Percentiles rank a stretch among this genome's conserved stretches.
Evolutionary conservation across 371 early-diverging fungal genomes (phyloP).

Genomic region (Syncephalis plumigaleata): DNA sequence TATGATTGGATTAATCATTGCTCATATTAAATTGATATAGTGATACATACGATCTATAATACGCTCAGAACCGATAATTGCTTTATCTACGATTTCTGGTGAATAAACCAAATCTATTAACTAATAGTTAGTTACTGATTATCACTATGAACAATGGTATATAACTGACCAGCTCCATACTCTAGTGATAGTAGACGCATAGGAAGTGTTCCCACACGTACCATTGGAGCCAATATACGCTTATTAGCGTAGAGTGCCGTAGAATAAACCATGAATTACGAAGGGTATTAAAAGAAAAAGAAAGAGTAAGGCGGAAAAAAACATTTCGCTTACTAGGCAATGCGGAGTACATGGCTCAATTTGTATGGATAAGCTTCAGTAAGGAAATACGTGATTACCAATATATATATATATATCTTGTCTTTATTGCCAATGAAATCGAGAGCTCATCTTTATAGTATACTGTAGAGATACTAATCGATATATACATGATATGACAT

Average conservation of each 20-base stretch:
- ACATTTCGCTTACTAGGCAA: too few species aligned
- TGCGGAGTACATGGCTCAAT: too few species aligned
- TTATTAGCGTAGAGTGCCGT: conserved; percentile 6
- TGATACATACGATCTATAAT: conserved; percentile 37
- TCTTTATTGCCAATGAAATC: too few species aligned
- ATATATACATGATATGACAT: too few species aligned
- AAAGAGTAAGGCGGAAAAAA: not conserved
- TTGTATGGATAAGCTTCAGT: too few species aligned
- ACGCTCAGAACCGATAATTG: conserved; percentile 65
- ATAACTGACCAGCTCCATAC: conserved; percentile 75
- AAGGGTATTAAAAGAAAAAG: not conserved
- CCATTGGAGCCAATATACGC: conserved; percentile 12
- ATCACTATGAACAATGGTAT: not conserved
- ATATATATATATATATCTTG: too few species aligned
- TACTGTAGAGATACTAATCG: too few species aligned
- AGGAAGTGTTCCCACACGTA: conserved; percentile 72
- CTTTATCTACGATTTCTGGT: conserved; percentile 80
- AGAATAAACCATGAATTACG: not conserved
- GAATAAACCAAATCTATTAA: conserved; percentile 70
- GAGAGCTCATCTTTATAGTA: too few species aligned
- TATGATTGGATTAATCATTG: not conserved
- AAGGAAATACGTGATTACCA: too few species aligned
- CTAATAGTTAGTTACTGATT: not conserved
- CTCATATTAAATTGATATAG: not conserved
- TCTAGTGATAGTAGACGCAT: conserved; percentile 65